Evolutionary conservation across 2,329 filamentous ascomycete genomes (phyloP), one percentile per base, ranked within the genome.

Genomic region (Colletotrichum ledebouriae): DNA sequence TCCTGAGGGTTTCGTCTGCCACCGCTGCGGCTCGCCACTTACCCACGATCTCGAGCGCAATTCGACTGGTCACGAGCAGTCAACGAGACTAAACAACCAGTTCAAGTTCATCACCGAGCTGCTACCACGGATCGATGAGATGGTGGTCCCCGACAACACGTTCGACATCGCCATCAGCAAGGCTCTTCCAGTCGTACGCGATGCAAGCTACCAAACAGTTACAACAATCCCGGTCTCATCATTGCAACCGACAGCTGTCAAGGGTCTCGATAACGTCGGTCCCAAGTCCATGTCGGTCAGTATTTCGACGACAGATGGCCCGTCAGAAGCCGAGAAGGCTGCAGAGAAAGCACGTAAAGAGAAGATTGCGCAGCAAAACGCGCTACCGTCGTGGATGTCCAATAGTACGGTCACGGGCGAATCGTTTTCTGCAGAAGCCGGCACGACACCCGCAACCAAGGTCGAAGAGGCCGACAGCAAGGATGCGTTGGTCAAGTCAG

Each of bases 51-150:
- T 89, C 44, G 88, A 92, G 69, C 88, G 89, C 42, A 86, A 89
- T 64, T 87, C 90, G 11, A 89, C 90, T 37, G 92, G 91, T 9
- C 89, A 92, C 70, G 90, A 93, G 78, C 88, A 91, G 73, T 90
- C 90, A 53, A 92, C 90, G 22, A 86, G 89, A 53, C 83, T 96
- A 74, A 95, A 95, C 78, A 89, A 90, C 73, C 91, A 95, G 77
- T 90, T 95, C 78, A 90, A 90, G 73, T 93, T 93, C 73, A 90
- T 96, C 72, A 91, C 92, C 64, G 88, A 92, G 66, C 84, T 94
- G 61, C 83, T 97, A 71, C 91, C 91, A 63, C 86, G 91, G 74
- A 93, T 97, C 68, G 93, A 96, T 75, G 84, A 87, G n/a, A 85
- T 90, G 6, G 83, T 89, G 42, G 89, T 97, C 6, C 92, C 93